Base-by-base conservation (phyloP, 2,329 filamentous ascomycete genomes). In the Dothidotthia symphoricarpi region DNA sequence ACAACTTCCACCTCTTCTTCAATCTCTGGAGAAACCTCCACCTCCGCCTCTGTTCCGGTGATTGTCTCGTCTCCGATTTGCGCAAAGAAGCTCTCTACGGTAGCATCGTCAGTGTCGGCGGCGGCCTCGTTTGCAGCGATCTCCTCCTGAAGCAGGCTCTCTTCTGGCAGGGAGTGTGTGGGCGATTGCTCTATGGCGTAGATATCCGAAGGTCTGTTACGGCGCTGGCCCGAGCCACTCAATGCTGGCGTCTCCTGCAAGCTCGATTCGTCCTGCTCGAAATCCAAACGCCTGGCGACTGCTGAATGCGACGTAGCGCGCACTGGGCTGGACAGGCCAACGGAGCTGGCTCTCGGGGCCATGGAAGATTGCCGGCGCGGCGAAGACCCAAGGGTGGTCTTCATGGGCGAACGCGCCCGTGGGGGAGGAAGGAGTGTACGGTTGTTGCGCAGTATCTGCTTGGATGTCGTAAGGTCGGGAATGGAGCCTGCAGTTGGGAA, bases 281-380 rank as follows among this genome's bases (percentile, higher is more conserved):
- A 83, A 54, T 83, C 71, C 7, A 85, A 66, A 27, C 69, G 71
- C 36, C 80, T 73, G 39, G 73, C 78, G 11, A 81, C 74, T 4
- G 71, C 68, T 4, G 62, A 59, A 28, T 64, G 53, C 16, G 62
- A 63, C 9, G 49, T 34, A 12, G 62, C 52, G 33, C 61, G 63
- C 12, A 46, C 41, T 5, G 64, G 61, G 24, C 58, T 64, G 1
- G 54, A 55, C 4, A 35, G 24, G 9, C 41, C 40, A 15, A 64
- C 58, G 0, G 77, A 74, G 12, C 75, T 79, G 10, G 77, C 77
- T 13, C 70, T 69, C 29, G 73, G 77, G 19, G 73, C 76, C 36
- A 83, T 64, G 31, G 76, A 75, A 4, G 77, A 80, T 51, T 80
- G 81, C 39, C 76, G 75, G 45, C 80, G 75, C 16, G 83, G 81